Evolutionary conservation across 31 red algal species (phyloP), one percentile per base, ranked within the genome.

Genomic region (Porphyra umbilicalis): DNA sequence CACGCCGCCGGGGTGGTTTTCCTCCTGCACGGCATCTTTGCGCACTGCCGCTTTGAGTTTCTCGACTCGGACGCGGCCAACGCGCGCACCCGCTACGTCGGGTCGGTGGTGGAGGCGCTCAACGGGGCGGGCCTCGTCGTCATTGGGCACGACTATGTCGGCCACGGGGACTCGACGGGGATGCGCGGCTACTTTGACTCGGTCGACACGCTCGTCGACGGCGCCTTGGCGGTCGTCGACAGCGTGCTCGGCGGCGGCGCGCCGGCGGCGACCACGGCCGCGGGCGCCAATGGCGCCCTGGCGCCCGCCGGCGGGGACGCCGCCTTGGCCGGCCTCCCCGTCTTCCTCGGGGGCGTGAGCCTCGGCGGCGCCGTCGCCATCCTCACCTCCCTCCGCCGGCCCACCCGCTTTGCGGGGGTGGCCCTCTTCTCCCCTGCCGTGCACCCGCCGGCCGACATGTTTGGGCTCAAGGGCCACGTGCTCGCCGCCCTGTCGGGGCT

Each of bases 361-460:
- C 85, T 94, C 83, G 91, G 91, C 33, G 91, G 86, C 30, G 83
- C 82, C n/a, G 84, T 84, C 1, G 81, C 91, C 13, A 84, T 89
- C 81, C 83, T 80, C 34, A 78, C 88, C 7, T 76, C 75, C n/a
- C 36, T 57, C 31, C 75, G 75, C 34, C 74, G 76, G 8, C 91
- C 91, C 15, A 79, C 86, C 44, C 33, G 81, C 6, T 78, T 89
- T 33, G 76, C 84, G 35, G 91, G 80, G 6, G 82, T 87, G 37
- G 80, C 81, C 15, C 86, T 94, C 32, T 76, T 94, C 37, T 94
- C 91, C 33, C 91, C 91, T 1, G 91, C 91, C 30, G 86, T 89
- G 14, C 81, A 79, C 35, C 86, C 91, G 31, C 91, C 91, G 29
- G 91, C 88, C 76, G 91, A 94, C 67, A 94, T 94, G 91, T 94